These are phyloP conservation scores for Incumbomyces lentus DNA, from an alignment of 2,329 filamentous ascomycete species.

Conservation along the genomic window DNA sequence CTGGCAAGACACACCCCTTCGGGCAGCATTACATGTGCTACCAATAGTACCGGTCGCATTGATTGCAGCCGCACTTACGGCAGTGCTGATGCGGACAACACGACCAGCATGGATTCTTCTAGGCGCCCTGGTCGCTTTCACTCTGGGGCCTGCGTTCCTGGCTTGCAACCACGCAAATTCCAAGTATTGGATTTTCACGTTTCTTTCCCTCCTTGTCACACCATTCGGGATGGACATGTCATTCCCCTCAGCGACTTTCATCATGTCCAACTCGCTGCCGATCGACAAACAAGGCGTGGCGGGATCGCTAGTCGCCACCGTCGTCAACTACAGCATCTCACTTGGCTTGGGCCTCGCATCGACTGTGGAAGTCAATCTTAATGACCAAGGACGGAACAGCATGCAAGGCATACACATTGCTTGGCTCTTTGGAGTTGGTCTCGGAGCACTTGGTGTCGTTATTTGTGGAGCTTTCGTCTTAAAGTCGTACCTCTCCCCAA, in stretches of 20 bases:
- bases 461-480: constrained; percentile 13
- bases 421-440: constrained; percentile 21
- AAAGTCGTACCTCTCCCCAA: constrained; percentile 5
- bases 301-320: constrained; percentile 22
- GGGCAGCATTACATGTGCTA: constrained; percentile 24
- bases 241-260: constrained; percentile 21
- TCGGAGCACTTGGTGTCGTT: constrained; percentile 18
- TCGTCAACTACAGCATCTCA: constrained; percentile 23
- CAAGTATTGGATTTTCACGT: constrained; percentile 53
- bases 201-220: constrained; percentile 49
- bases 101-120: constrained; percentile 28
- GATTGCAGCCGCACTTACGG: constrained; percentile 24
- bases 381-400: constrained; percentile 14
- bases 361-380: constrained; percentile 20
- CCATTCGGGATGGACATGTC: constrained; percentile 32
- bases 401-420: constrained; percentile 21
- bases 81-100: constrained; percentile 17
- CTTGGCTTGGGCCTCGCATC: constrained; percentile 21
- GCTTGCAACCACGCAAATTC: constrained; percentile 12
- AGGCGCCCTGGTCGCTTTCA: constrained; percentile 25
- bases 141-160: constrained; percentile 15
- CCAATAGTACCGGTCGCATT: constrained; percentile 25
- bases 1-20: constrained; percentile 21
- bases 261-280: constrained; percentile 23
- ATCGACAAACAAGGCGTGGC: constrained; percentile 23